phyloP scores from a whole-genome alignment of 2,329 filamentous ascomycete genomes.

The Cladosporium cucumerinum region DNA sequence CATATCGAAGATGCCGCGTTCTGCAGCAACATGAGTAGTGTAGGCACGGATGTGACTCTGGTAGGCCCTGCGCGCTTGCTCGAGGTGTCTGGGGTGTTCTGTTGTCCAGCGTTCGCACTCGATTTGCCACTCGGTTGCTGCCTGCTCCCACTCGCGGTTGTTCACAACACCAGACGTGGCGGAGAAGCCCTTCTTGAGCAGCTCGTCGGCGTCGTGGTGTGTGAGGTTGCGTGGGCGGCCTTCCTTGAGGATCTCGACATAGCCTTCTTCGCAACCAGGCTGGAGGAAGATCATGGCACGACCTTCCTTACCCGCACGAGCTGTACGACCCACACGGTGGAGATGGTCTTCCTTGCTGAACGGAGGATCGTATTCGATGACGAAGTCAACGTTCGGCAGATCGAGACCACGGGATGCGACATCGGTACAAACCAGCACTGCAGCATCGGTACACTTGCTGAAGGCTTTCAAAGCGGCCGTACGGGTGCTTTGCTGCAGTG shows the following conservation, averaged over 20 bases:
- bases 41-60: slow-evolving; percentile 93
- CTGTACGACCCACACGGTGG: slow-evolving; percentile 90
- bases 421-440: slow-evolving; percentile 87
- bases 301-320: slow-evolving; percentile 83
- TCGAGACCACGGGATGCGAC: slow-evolving; percentile 94
- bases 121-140: slow-evolving; percentile 65
- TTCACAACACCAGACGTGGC: slow-evolving; percentile 34
- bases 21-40: slow-evolving; percentile 83
- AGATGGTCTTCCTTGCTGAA: slow-evolving; percentile 92
- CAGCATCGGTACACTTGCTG: slow-evolving; percentile 67
- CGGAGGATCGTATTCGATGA: slow-evolving; percentile 93
- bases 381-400: slow-evolving; percentile 88
- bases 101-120: slow-evolving; percentile 64
- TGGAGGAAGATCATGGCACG: slow-evolving; percentile 85
- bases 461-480: slow-evolving; percentile 84
- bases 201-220: slow-evolving; percentile 61
- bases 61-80: slow-evolving; percentile 79
- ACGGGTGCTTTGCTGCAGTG: slow-evolving; percentile 79
- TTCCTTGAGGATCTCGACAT: slow-evolving; percentile 73
- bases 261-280: slow-evolving; percentile 88
- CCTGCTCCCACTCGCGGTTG: slow-evolving; percentile 58
- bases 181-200: slow-evolving; percentile 62
- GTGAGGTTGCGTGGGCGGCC: slow-evolving; percentile 57
- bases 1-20: slow-evolving; percentile 86
- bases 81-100: slow-evolving; percentile 65